A percentile compares a stretch with the other conserved stretches of the same genome.
phyloP scores from a whole-genome alignment of 139 green algal species.

The Haematococcus sp. region DNA sequence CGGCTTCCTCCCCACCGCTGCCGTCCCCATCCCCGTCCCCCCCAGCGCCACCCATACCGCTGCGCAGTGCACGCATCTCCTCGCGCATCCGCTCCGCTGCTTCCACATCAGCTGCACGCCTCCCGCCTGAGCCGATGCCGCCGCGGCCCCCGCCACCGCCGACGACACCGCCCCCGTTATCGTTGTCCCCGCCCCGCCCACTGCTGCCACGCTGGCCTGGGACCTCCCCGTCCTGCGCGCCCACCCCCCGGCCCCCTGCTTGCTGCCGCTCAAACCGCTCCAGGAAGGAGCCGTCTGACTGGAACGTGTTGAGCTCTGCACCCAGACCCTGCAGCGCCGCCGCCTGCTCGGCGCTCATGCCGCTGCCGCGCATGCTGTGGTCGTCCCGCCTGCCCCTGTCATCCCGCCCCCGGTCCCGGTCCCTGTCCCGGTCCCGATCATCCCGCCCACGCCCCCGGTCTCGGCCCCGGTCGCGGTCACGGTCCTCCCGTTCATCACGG shows the following conservation, averaged over 20 bases:
- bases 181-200: not conserved
- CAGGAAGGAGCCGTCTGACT: constrained; percentile 74
- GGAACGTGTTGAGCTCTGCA: constrained; percentile 63
- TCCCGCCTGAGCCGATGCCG: no score
- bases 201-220: not conserved
- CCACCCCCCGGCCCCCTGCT: not conserved
- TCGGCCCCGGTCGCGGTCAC: not conserved
- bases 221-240: not conserved
- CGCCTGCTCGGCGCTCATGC: constrained; percentile 3
- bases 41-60: not conserved
- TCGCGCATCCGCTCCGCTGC: no score
- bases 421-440: constrained; percentile 7
- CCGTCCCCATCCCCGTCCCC: no score
- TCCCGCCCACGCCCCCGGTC: not conserved
- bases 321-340: constrained; percentile 41
- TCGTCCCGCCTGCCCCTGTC: not conserved
- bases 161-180: no score
- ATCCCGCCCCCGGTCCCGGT: constrained; percentile 8
- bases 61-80: not conserved
- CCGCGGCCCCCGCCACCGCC: no score
- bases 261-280: constrained; percentile 35
- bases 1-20: no score
- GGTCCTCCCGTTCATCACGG: not conserved
- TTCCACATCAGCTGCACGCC: no score
- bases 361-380: not conserved